These are phyloP conservation scores for Eucalyptus curtisii DNA, from an alignment of 345 rosid species.

Conservation along the genomic window DNA sequence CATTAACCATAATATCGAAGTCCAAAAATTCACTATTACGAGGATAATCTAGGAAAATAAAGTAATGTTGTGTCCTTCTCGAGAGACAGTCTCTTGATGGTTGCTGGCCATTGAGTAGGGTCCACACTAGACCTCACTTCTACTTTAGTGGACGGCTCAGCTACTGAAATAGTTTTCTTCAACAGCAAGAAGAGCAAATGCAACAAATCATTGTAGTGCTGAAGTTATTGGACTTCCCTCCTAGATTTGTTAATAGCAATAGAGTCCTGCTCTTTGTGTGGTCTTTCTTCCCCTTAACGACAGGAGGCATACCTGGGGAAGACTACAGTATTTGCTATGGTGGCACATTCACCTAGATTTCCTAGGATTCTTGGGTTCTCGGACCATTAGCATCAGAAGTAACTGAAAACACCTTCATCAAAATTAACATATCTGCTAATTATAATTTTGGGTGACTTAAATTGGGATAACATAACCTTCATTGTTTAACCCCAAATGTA, in stretches of 20 bases:
- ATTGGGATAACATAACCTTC: not conserved
- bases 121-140: not conserved
- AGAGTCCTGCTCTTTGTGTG: not conserved
- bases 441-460: not conserved
- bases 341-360: not conserved
- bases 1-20: no score
- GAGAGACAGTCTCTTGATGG: not conserved
- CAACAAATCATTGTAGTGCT: not conserved
- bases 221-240: not conserved
- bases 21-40: rapidly evolving
- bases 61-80: not conserved
- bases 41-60: no score
- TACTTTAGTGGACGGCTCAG: not conserved
- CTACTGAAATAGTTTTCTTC: not conserved
- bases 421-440: not conserved
- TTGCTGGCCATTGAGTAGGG: not conserved
- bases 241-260: not conserved
- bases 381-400: not conserved
- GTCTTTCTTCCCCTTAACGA: not conserved
- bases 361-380: not conserved
- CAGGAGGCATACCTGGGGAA: not conserved
- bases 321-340: not conserved
- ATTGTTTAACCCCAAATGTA: not conserved
- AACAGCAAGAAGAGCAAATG: not conserved
- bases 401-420: not conserved